Evolutionary conservation across 192 early-diverging fungal species (phyloP), one percentile per base, ranked within the genome.

Genomic region (Chytriomyces hyalinus): DNA sequence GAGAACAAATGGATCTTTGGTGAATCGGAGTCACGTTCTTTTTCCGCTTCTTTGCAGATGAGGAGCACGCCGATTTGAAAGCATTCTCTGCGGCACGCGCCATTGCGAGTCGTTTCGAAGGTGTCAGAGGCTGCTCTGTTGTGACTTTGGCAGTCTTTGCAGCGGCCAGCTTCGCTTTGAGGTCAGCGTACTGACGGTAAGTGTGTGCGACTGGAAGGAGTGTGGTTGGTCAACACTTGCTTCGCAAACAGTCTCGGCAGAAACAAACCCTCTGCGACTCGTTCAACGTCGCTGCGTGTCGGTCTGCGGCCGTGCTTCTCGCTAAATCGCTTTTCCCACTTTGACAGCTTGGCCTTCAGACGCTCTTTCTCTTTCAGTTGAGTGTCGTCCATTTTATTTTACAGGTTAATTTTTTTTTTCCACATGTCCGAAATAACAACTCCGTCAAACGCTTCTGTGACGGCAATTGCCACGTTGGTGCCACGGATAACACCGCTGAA

Each of bases 301-400:
- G 77, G 77, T 26, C 22, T 6, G 17, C 69, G 67, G n/a, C 70
- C 44, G 49, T 72, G 69, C 53, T 72, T 78, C 6, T 51, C 69
- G 15, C 20, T 28, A 50, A 78, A 78, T 6, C 61, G 51, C 6
- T 0, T 6, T 48, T 78, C 77, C 77, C 77, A 78, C 51, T 13
- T 20, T 8, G 13, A 13, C 28, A 77, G 76, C 67, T 77, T 77
- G 17, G 8, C 6, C 45, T 77, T 77, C 13, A 62, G 53, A 48
- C 64, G 62, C 63, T 57, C 36, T 36, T 36, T 36, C 36, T 36
- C 36, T 36, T 36, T 36, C 36, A 36, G 36, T 36, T 36, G 36
- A 0, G 36, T 36, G 36, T 36, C 36, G 36, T 36, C 36, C 36
- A 36, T 36, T 36, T 36, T 36, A 36, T 36, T 36, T 36, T 36